Evolutionary conservation across 148 eudicot genomes (phyloP), one percentile per base, ranked within the genome.

Genomic region (Rhododendron ovatum): DNA sequence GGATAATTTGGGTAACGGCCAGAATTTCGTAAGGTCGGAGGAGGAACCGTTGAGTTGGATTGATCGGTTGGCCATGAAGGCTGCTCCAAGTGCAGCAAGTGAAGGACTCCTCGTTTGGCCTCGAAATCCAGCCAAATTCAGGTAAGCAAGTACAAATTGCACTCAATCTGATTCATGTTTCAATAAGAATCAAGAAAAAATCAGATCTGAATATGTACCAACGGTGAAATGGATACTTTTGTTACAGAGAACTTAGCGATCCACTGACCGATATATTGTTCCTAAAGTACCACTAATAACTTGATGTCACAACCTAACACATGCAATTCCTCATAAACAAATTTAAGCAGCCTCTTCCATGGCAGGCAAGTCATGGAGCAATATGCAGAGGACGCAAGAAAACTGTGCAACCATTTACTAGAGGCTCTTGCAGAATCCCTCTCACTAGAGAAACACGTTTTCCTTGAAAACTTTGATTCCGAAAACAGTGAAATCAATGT

Each of bases 41-140:
- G 63, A 86, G 80, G 86, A 86, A 45, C 84, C 77, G 8, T 86
- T 88, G 84, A 43, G 30, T 86, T 86, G 90, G 90, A 73, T 88
- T 79, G 90, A 88, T 86, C 90, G 88, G 14, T 41, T 86, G 88
- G 55, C 83, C 51, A 39, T 89, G 88, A 87, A 86, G 35, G 88
- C 78, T 6, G 82, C 88, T 74, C 90, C 89, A 1, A 47, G n/a
- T 75, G 51, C 67, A 9, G 76, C 89, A 1, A 47, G n/a, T 75
- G 51, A 77, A 9, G 76, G 86, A 75, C 84, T 76, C 43, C n/a
- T 1, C 35, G 88, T 86, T 37, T 89, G 90, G 90, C 90, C 90
- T 61, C 50, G 82, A 14, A 89, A 81, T 47, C 90, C 90, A 75
- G 41, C 86, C 37, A 81, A 82, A 18, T 89, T 89, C 87, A 84